Evolutionary conservation across 2,329 filamentous ascomycete genomes (phyloP).

Genomic region (Lithohypha guttulata): DNA sequence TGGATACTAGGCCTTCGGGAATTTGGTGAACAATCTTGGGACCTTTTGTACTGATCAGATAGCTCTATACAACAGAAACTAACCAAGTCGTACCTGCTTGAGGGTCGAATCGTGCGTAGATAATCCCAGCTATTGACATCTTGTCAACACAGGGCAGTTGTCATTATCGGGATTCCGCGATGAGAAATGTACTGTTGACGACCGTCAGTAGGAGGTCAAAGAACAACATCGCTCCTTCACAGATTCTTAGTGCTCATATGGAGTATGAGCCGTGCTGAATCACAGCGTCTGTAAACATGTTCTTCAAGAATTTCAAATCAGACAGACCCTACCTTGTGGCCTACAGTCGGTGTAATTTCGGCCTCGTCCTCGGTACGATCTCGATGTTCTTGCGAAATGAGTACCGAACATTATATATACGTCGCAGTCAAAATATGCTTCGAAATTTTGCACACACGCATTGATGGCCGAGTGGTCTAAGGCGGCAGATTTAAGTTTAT

Average conservation of each 20-base stretch:
- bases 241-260: no score
- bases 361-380: no score
- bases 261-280: background rate
- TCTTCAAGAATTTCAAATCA: no score
- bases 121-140: constrained; percentile 52
- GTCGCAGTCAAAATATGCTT: background rate
- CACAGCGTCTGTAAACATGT: background rate
- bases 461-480: constrained; percentile 8
- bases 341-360: no score
- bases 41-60: constrained; percentile 32
- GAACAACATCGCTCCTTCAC: no score
- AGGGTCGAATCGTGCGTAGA: constrained; percentile 57
- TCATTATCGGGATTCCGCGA: background rate
- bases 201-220: background rate
- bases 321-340: no score
- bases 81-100: constrained; percentile 35
- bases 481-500: constrained; percentile 9
- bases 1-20: constrained; percentile 47
- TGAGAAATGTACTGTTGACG: background rate
- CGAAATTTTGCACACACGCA: constrained; percentile 6
- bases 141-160: background rate
- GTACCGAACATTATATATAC: background rate
- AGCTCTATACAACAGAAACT: background rate
- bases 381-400: no score
- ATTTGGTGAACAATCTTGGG: constrained; percentile 56